Percentiles rank a stretch among this genome's conserved stretches.
Conservation (phyloP, 2,329 filamentous ascomycete species). For the Coniella lustricola region DNA sequence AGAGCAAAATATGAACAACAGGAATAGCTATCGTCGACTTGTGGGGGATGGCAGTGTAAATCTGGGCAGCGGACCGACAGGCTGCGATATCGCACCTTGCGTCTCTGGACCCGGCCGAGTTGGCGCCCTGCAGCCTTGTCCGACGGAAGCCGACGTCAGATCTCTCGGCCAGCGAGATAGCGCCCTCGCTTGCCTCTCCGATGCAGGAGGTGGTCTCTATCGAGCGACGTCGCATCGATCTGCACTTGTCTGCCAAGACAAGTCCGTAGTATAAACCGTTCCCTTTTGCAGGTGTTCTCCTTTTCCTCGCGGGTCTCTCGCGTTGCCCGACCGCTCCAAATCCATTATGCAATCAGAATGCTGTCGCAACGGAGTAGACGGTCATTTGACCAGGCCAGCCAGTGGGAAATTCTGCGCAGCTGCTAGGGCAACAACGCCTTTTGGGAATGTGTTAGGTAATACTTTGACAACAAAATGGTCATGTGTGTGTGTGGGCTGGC, state of each 20-base stretch:
- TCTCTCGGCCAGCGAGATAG: neutral
- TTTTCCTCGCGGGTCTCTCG: too few species aligned
- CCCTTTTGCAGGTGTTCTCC: too few species aligned
- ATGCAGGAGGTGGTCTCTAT: constrained; percentile 8
- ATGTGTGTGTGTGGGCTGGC: constrained; percentile 9
- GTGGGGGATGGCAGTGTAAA: too few species aligned
- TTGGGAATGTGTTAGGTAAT: constrained; percentile 12
- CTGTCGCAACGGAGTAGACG: neutral
- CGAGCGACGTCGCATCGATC: constrained; percentile 3
- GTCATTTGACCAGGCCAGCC: neutral
- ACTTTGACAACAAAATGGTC: constrained; percentile 12
- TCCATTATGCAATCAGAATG: too few species aligned
- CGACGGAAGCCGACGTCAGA: constrained; percentile 4
- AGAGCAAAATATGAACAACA: too few species aligned
- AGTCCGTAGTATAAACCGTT: too few species aligned
- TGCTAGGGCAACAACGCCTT: constrained; percentile 5
- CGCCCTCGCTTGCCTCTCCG: constrained; percentile 11
- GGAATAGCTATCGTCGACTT: too few species aligned
- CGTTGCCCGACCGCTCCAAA: too few species aligned
- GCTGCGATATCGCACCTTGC: constrained; percentile 13
- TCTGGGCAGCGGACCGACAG: too few species aligned
- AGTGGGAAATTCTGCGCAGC: neutral
- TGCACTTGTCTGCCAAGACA: too few species aligned
- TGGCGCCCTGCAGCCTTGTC: constrained; percentile 10
- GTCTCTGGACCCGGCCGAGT: too few species aligned